Evolutionary conservation across 1,284 basidiomycete species (phyloP).

Genomic region (Cutaneotrichosporon cutaneum): DNA sequence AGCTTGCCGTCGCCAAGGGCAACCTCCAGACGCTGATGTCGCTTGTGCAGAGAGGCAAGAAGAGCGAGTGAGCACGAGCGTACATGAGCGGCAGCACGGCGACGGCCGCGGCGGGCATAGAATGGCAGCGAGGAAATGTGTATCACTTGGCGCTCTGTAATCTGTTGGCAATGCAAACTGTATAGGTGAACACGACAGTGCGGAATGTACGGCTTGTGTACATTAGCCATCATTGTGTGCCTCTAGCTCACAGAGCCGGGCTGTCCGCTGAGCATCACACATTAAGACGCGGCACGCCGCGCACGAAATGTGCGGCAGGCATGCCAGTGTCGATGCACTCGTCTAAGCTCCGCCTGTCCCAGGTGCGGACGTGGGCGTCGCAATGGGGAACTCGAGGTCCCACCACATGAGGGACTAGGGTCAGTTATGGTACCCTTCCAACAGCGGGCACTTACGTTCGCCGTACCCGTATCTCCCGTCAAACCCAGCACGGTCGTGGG

Average conservation of each 20-base stretch:
- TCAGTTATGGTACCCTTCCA: background rate
- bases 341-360: background rate
- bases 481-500: constrained; percentile 11
- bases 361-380: background rate
- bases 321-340: too few relatives aligned
- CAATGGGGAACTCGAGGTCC: constrained; percentile 13
- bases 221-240: too few relatives aligned
- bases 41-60: constrained; percentile 3
- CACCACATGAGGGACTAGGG: constrained; percentile 10
- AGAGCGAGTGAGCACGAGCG: background rate
- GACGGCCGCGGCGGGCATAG: background rate
- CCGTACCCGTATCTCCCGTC: background rate
- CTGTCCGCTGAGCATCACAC: too few relatives aligned
- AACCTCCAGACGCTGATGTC: constrained; percentile 16
- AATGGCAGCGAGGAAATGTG: too few relatives aligned
- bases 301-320: too few relatives aligned
- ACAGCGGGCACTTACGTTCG: background rate
- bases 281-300: too few relatives aligned
- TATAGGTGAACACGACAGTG: too few relatives aligned
- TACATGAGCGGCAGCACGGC: background rate
- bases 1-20: constrained; percentile 20
- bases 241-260: too few relatives aligned
- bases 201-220: too few relatives aligned
- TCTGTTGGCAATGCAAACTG: too few relatives aligned
- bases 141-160: too few relatives aligned